A percentile compares a stretch with the other conserved stretches of the same genome.
phyloP scores from a whole-genome alignment of 2,329 filamentous ascomycete genomes.

The Diaporthe batatas region DNA sequence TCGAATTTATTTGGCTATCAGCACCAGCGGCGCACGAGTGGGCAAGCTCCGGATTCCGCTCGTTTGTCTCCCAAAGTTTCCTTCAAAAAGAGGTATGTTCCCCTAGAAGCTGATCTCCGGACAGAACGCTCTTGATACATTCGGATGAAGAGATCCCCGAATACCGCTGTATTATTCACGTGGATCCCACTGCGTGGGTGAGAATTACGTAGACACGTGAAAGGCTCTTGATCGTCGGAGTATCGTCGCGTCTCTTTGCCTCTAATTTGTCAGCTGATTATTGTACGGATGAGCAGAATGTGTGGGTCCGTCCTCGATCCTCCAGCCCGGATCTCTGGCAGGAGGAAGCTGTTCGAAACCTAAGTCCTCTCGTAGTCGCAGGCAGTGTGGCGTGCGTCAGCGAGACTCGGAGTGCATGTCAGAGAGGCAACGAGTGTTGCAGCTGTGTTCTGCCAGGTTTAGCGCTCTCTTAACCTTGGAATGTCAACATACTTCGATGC shows the following conservation, averaged over 20 bases:
- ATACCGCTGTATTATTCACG: background rate
- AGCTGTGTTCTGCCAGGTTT: background rate
- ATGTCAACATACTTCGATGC: background rate
- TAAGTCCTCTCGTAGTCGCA: background rate
- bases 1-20: background rate
- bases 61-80: background rate
- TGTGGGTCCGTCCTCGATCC: slow-evolving; percentile 21
- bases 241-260: background rate
- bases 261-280: slow-evolving; percentile 25
- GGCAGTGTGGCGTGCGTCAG: slow-evolving; percentile 2
- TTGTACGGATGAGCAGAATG: slow-evolving; percentile 12
- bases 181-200: background rate
- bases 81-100: background rate
- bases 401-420: background rate
- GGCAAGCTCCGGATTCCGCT: background rate
- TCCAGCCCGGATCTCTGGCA: background rate
- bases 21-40: no score
- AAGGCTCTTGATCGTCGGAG: background rate
- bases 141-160: background rate
- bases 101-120: background rate
- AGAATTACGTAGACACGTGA: no score
- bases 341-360: background rate
- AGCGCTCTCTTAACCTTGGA: background rate
- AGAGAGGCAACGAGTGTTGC: background rate
- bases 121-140: background rate